A percentile compares a stretch with the other conserved stretches of the same genome.
These are phyloP conservation scores for Heliosperma pusillum DNA, from an alignment of 148 eudicot species.

Conservation along the genomic window DNA sequence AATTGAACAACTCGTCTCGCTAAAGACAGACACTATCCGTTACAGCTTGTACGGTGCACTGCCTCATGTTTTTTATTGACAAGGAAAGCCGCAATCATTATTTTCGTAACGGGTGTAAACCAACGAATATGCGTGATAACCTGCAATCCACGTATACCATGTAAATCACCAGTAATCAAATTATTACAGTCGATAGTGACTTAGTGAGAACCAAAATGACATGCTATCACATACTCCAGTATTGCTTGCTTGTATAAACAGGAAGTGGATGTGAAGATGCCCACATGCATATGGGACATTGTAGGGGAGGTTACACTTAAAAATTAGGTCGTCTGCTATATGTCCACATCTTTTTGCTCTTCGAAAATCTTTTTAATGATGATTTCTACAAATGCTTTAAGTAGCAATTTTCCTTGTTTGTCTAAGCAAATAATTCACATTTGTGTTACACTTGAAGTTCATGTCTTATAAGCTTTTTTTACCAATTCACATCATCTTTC, in stretches of 20 bases:
- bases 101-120: too few species aligned
- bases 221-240: too few species aligned
- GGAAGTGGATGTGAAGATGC: constrained; percentile 18
- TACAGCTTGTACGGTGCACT: too few species aligned
- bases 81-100: too few species aligned
- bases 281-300: constrained; percentile 29
- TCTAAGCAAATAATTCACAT: constrained; percentile 6
- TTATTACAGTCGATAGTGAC: too few species aligned
- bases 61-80: too few species aligned
- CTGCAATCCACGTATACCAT: too few species aligned
- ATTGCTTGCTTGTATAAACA: constrained; percentile 21
- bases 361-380: background rate
- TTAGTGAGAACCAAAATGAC: too few species aligned
- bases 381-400: background rate
- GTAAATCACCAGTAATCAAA: too few species aligned
- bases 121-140: too few species aligned
- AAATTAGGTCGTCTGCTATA: constrained; percentile 24
- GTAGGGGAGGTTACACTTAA: constrained; percentile 15
- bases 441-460: background rate
- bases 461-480: background rate
- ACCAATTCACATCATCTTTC: constrained; percentile 13
- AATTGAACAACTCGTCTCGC: too few species aligned
- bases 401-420: constrained; percentile 19
- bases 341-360: constrained; percentile 28
- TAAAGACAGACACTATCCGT: too few species aligned